These are phyloP conservation scores for Venustampulla echinocandica DNA, from an alignment of 495 filamentous ascomycete genomes.

Conservation along the genomic window DNA sequence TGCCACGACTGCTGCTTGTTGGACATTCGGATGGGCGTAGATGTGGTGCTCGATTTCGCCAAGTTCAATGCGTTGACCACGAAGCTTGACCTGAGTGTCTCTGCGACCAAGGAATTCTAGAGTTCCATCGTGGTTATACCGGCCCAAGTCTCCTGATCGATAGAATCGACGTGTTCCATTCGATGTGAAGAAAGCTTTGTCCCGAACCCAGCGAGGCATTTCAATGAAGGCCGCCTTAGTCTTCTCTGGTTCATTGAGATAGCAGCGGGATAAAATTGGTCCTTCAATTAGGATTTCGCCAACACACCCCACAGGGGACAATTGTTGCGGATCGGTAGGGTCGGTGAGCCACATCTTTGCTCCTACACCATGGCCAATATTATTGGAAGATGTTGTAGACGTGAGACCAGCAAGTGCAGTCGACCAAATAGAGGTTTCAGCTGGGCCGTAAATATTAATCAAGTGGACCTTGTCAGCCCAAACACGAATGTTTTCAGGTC, in stretches of 20 bases:
- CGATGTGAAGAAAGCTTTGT: no score
- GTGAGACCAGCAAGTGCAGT: not conserved
- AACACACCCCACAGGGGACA: not conserved
- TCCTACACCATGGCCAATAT: constrained; percentile 31
- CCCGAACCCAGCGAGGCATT: no score
- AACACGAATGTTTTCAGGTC: constrained; percentile 32
- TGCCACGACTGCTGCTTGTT: no score
- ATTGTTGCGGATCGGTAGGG: constrained; percentile 11
- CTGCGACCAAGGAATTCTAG: constrained; percentile 27
- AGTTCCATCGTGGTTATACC: constrained; percentile 29
- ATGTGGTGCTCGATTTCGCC: constrained; percentile 36
- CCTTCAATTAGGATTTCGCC: constrained; percentile 11
- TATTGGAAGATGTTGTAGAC: not conserved
- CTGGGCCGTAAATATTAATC: constrained; percentile 50
- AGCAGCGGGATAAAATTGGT: constrained; percentile 34
- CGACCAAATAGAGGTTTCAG: constrained; percentile 23
- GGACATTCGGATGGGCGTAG: no score
- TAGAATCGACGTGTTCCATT: no score
- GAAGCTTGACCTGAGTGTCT: constrained; percentile 26
- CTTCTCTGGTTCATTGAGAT: constrained; percentile 31
- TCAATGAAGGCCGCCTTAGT: constrained; percentile 34
- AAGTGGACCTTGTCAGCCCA: constrained; percentile 44
- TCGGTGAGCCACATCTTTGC: constrained; percentile 36
- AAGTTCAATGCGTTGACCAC: constrained; percentile 27
- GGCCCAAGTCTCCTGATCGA: constrained; percentile 30